Conservation (phyloP, 345 rosid species). For the Fremontodendron californicum region DNA sequence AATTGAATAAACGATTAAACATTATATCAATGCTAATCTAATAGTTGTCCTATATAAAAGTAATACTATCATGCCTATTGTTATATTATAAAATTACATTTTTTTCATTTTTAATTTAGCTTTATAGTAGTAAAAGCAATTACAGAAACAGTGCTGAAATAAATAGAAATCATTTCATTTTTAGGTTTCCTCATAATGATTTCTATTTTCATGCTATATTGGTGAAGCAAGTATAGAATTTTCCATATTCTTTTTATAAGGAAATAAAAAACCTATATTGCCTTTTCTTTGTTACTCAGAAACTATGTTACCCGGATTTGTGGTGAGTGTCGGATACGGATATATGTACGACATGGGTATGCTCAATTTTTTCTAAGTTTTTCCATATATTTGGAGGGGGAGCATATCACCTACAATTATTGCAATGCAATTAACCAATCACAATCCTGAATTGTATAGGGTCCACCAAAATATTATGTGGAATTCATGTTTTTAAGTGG, state of each 20-base stretch:
- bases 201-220: neutral
- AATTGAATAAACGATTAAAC: neutral
- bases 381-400: too few species aligned
- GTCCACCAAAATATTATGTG: too few species aligned
- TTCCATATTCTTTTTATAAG: neutral
- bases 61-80: too few species aligned
- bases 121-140: neutral
- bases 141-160: neutral
- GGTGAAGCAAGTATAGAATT: neutral
- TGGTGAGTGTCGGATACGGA: neutral
- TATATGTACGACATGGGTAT: too few species aligned
- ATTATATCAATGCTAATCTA: neutral
- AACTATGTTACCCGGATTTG: too few species aligned
- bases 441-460: too few species aligned
- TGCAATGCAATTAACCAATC: too few species aligned
- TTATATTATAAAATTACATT: too few species aligned
- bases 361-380: too few species aligned
- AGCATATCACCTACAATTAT: too few species aligned
- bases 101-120: too few species aligned
- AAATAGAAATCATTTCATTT: neutral
- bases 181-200: neutral
- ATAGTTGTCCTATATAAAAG: neutral
- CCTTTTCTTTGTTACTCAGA: neutral
- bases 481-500: too few species aligned
- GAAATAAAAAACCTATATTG: neutral